Base-by-base conservation (phyloP, 2,329 filamentous ascomycete species). In the Neofusicoccum sp. region DNA sequence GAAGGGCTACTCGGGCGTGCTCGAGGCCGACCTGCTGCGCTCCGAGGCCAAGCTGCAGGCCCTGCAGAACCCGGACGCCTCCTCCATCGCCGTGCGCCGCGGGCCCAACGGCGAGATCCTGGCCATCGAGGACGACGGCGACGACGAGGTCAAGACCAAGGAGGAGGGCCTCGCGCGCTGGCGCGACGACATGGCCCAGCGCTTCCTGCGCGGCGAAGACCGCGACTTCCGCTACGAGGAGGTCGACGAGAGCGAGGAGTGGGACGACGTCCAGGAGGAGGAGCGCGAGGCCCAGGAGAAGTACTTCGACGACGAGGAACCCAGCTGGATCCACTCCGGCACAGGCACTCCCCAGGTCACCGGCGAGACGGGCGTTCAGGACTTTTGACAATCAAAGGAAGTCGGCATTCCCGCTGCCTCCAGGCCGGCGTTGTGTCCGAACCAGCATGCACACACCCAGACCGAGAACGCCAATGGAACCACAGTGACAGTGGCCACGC, bases 251-350 rank as follows among this genome's bases (percentile, higher is more conserved):
- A 86, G 89, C 68, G 87, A 91, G 31, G 86, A 87, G 20, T 87
- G 86, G 60, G 91, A 96, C 71, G 85, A 87, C 73, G 71, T 75
- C 79, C 73, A 81, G 70, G 79, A 84, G 78, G 81, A 84, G 65
- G 81, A 82, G 64, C 76, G 80, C n/a, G 86, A 88, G 57, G 78
- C 79, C 12, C 82, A 93, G 73, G 90, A 96, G 38, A 82, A 81
- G 20, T 96, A 90, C 79, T 93, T 96, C 70, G 90, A 92, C 24
- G 86, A 86, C 5, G 89, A 96, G 78, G 87, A 90, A 66, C 88
- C 89, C 0, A 80, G 81, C 49, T 91, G 88, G 83, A 78, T 83
- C 31, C 76, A 75, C 6, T 70, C 79, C 60, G 69, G 70, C 6
- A 26, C 58, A 43, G 36, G 56, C 47, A 36, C 63, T 43, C 71